phyloP scores from a whole-genome alignment of 176 grass and related monocot species.

The Triticum turgidum region DNA sequence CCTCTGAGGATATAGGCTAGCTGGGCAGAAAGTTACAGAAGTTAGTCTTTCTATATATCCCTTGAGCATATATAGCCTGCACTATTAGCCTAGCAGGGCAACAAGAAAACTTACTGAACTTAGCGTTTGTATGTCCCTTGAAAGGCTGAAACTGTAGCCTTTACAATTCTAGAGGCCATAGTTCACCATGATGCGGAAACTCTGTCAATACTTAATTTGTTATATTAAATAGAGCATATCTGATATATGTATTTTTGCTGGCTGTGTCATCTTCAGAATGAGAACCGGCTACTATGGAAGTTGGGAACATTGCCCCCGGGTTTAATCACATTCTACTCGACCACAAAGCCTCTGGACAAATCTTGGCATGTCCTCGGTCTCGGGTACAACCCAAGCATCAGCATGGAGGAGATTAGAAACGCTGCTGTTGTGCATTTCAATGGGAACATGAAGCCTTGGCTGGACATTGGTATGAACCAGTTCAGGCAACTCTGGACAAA shows the following conservation, averaged over 20 bases:
- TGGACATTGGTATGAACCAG: slow-evolving; percentile 96
- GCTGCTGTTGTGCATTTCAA: slow-evolving; percentile 98
- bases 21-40: not conserved
- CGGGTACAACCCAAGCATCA: slow-evolving; percentile 96
- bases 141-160: not conserved
- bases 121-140: not conserved
- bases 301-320: slow-evolving; percentile 86
- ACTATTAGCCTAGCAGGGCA: not conserved
- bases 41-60: not conserved
- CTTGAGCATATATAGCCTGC: no score
- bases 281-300: slow-evolving; percentile 93
- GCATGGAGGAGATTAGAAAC: slow-evolving; percentile 97
- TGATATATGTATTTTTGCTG: slow-evolving; percentile 3
- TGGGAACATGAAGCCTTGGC: slow-evolving; percentile 99
- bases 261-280: slow-evolving; percentile 59
- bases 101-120: not conserved
- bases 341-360: slow-evolving; percentile 91
- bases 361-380: slow-evolving; percentile 99
- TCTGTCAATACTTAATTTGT: not conserved
- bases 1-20: not conserved
- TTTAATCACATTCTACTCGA: slow-evolving; percentile 98
- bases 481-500: slow-evolving; percentile 89
- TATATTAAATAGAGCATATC: not conserved
- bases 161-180: not conserved
- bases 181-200: not conserved